A percentile compares a stretch with the other conserved stretches of the same genome.
Conservation (phyloP, 306 rosid genomes). For the Senna tora region DNA sequence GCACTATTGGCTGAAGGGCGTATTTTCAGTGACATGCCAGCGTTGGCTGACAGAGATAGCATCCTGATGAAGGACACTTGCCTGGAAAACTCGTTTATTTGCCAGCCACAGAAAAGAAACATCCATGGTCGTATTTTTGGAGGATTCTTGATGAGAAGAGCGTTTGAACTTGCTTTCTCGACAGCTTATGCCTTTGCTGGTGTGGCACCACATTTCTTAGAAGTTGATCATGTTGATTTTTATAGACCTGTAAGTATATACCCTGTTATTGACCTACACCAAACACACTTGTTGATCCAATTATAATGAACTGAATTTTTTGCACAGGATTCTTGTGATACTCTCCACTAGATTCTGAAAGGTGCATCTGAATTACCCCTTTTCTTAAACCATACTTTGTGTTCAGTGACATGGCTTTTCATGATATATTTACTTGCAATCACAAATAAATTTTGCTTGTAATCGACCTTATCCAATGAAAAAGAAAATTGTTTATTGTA, state of each 20-base stretch:
- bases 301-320: conserved; percentile 29
- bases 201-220: conserved; percentile 78
- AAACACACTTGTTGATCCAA: too few species aligned
- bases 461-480: too few species aligned
- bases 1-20: conserved; percentile 79
- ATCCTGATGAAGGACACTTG: conserved; percentile 72
- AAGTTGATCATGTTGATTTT: conserved; percentile 94
- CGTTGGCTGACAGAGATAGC: conserved; percentile 86
- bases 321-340: background rate
- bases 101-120: conserved; percentile 94
- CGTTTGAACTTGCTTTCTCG: conserved; percentile 84
- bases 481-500: too few species aligned
- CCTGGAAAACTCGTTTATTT: conserved; percentile 78
- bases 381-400: background rate
- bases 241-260: conserved; percentile 72
- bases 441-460: too few species aligned
- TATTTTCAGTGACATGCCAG: conserved; percentile 80
- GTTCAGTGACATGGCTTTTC: too few species aligned
- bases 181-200: conserved; percentile 85
- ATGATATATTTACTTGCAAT: too few species aligned
- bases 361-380: background rate
- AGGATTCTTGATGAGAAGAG: conserved; percentile 89
- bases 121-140: conserved; percentile 89
- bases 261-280: too few species aligned
- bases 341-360: background rate